phyloP scores from a whole-genome alignment of 2,329 filamentous ascomycete species.

The Aaosphaeria arxii region DNA sequence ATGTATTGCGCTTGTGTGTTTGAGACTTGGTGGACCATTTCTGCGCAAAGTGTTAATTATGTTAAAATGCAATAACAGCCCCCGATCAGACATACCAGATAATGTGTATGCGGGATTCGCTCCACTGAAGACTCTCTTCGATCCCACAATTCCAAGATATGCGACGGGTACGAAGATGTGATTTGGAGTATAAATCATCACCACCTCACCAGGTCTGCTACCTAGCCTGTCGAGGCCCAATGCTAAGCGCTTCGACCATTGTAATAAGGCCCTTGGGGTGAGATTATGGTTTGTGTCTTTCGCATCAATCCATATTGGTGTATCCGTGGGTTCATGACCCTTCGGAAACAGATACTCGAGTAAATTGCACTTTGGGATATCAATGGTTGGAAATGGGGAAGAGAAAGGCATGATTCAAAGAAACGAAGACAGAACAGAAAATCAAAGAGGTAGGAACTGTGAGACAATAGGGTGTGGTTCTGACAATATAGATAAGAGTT shows the following conservation, averaged over 20 bases:
- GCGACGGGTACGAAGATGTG: constrained; percentile 53
- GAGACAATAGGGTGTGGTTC: not conserved
- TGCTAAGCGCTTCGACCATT: constrained; percentile 50
- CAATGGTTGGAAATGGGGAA: constrained; percentile 42
- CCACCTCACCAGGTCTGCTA: constrained; percentile 47
- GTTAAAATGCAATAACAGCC: not conserved
- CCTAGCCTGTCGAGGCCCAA: constrained; percentile 47
- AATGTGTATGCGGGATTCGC: constrained; percentile 54
- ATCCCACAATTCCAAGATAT: constrained; percentile 52
- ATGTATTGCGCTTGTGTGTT: constrained; percentile 32
- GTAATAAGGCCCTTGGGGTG: constrained; percentile 44
- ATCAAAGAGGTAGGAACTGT: constrained; percentile 1
- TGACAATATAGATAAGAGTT: not conserved
- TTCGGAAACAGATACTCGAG: constrained; percentile 33
- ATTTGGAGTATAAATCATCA: constrained; percentile 54
- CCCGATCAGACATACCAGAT: constrained; percentile 34
- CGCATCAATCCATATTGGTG: constrained; percentile 53
- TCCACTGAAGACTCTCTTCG: constrained; percentile 52
- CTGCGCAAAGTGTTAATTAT: constrained; percentile 13
- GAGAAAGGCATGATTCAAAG: constrained; percentile 38
- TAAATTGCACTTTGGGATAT: constrained; percentile 46
- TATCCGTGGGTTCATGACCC: constrained; percentile 30
- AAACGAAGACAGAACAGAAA: not conserved
- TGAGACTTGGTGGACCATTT: constrained; percentile 33
- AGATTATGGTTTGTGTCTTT: constrained; percentile 42